Conservation (phyloP, 2,329 filamentous ascomycete genomes). For the Plectosphaerella cucumerina region DNA sequence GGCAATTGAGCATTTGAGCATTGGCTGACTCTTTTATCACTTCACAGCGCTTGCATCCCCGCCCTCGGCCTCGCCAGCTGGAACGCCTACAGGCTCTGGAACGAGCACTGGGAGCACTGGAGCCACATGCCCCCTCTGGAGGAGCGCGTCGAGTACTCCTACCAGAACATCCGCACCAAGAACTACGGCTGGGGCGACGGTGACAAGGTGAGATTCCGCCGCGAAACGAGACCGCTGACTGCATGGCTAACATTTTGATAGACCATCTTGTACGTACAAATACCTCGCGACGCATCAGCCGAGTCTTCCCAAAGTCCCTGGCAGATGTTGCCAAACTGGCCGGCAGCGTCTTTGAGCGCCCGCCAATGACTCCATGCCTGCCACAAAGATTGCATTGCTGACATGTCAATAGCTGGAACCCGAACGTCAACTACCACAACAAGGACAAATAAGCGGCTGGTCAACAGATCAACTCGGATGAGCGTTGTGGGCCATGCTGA, state of each 20-base stretch:
- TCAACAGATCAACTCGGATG: neutral
- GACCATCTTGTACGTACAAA: constrained; percentile 61
- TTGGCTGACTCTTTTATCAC: constrained; percentile 4
- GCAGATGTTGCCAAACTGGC: neutral
- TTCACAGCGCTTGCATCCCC: constrained; percentile 67
- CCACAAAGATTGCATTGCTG: constrained; percentile 7
- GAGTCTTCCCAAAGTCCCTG: neutral
- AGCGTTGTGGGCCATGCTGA: neutral
- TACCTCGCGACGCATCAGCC: neutral
- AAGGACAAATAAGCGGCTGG: constrained; percentile 59
- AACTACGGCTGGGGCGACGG: constrained; percentile 94
- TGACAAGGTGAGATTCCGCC: constrained; percentile 67
- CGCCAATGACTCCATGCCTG: neutral
- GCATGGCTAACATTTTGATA: constrained; percentile 19
- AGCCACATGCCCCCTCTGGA: constrained; percentile 78
- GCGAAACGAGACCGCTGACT: constrained; percentile 5
- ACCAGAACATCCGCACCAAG: constrained; percentile 96
- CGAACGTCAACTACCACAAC: constrained; percentile 94
- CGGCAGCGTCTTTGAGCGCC: neutral
- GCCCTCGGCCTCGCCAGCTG: constrained; percentile 64
- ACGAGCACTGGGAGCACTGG: constrained; percentile 97
- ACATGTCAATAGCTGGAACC: constrained; percentile 72
- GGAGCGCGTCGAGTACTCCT: constrained; percentile 89
- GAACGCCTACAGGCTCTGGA: constrained; percentile 91
- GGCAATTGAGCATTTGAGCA: neutral